Base-by-base conservation (phyloP, 2,329 filamentous ascomycete species). In the Aschersonia sp. region DNA sequence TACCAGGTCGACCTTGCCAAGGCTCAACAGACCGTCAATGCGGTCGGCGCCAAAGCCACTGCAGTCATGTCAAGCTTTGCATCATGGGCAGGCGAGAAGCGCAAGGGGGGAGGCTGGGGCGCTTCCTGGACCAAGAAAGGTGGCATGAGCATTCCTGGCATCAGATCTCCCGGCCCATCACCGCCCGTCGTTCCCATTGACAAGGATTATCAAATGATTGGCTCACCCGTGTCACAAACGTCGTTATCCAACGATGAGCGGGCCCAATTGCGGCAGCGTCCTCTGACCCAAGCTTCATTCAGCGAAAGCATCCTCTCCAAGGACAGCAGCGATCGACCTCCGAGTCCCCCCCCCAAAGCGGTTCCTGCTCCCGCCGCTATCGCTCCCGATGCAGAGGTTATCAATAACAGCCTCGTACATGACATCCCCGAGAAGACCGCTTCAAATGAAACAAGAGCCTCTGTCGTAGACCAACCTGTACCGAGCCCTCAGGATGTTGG, bases 11-110 rank as follows among this genome's bases (percentile, higher is more conserved):
- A 62, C 43, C 47, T 66, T 30, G 56, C 58, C 52, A 74, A 71
- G 51, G 58, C 71, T 2, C 70, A 71, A 50, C 66, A 71, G 46
- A 64, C 70, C 2, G 65, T 65, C 32, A 69, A 70, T 56, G 66
- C 72, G 0, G 72, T 77, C 7, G 70, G 76, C 10, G 65, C 67
- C 47, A 77, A 74, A 56, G 80, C 80, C 2, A 73, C 77, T 42
- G 72, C 79, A 4, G 84, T 83, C 60, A 74, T 84, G 55, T 80
- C 78, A 40, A 82, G 79, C 55, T 85, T 81, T 81, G 78, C 80
- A 1, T 65, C 71, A 0, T 85, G 81, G 81, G 80, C 81, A 2
- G 81, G 81, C 45, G 85, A 92, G 67, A 91, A 89, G 67, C 73
- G 82, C 52, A 85, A 82, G 58, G 59, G 60, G 3, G 67, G 63